Evolutionary conservation across 805 yeast species (phyloP), one percentile per base, ranked within the genome.

Genomic region (Hanseniaspora hatyaiensis): DNA sequence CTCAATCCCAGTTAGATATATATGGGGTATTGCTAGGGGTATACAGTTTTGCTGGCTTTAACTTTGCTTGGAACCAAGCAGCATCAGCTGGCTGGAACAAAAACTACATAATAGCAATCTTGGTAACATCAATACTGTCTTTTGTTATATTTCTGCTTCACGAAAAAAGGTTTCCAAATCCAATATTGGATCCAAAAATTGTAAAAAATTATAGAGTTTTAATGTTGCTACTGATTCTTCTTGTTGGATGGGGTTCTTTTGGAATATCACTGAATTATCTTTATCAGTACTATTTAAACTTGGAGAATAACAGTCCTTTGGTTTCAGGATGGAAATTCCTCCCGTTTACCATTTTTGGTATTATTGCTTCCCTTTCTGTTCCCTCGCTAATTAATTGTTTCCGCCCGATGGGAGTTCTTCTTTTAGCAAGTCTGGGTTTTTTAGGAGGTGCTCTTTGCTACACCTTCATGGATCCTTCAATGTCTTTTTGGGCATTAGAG

Each of bases 241-340:
- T 74, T 2, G 62, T 76, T 6, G 89, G 89, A 0, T 82, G 92
- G 92, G 80, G 84, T 1, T 72, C 82, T 18, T 82, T 82, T 63
- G 87, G 89, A 2, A 67, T 80, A 23, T 80, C 82, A 78, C 66
- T 78, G n/a, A 80, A 67, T 56, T 82, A 79, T 60, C 72, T 72
- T 51, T 77, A 74, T 69, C 66, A 70, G 23, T 69, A 76, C 40
- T 54, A 72, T 24, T 55, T 73, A 46, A 72, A 75, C 46, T 55
- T 81, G 23, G 67, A 80, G 13, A 57, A 66, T 8, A 69, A 73
- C 54, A 47, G 69, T 43, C 65, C 78, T 51, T 37, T 80, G 54
- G 63, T 62, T 55, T 56, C 77, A 51, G 63, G 75, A 52, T 67
- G 72, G 3, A 65, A 71, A n/a, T 61, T 69, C 47, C 55, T 64